These are phyloP conservation scores for Chlamydomonas reinhardtii DNA, from an alignment of 163 green algal genomes.

Conservation along the genomic window DNA sequence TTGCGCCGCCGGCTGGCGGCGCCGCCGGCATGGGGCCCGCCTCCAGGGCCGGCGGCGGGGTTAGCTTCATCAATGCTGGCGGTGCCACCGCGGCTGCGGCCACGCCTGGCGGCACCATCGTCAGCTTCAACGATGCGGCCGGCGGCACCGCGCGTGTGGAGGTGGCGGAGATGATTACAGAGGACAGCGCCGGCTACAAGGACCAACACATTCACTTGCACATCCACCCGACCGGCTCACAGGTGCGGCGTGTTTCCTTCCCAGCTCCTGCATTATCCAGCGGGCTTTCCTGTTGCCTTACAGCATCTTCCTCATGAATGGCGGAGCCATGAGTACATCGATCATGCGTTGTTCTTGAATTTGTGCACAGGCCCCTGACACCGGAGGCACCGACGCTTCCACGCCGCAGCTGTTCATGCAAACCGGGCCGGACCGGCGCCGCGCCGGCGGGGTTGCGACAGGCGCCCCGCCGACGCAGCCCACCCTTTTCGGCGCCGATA, in stretches of 20 bases:
- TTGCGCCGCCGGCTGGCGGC: neutral
- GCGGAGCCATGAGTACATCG: too few species aligned
- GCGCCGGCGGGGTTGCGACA: neutral
- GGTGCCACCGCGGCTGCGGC: neutral
- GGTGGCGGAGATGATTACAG: slow-evolving; percentile 15
- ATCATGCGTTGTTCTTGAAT: too few species aligned
- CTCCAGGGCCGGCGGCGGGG: too few species aligned
- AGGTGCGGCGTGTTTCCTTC: too few species aligned
- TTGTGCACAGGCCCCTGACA: neutral
- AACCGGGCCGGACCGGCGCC: neutral
- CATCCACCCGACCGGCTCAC: slow-evolving; percentile 24
- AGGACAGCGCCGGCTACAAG: slow-evolving; percentile 25
- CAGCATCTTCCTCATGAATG: too few species aligned
- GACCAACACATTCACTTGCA: slow-evolving; percentile 51
- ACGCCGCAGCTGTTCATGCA: slow-evolving; percentile 44
- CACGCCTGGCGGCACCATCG: neutral
- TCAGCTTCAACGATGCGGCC: slow-evolving; percentile 1
- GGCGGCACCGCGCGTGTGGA: slow-evolving; percentile 23
- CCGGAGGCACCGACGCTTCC: neutral
- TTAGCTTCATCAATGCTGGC: too few species aligned
- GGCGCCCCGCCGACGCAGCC: neutral
- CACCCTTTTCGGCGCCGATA: neutral
- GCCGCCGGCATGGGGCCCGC: neutral
- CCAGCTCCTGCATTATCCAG: too few species aligned
- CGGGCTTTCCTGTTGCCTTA: too few species aligned